A percentile compares a stretch with the other conserved stretches of the same genome.
Conservation (phyloP, 495 filamentous ascomycete genomes). For the Tuber indicum region DNA sequence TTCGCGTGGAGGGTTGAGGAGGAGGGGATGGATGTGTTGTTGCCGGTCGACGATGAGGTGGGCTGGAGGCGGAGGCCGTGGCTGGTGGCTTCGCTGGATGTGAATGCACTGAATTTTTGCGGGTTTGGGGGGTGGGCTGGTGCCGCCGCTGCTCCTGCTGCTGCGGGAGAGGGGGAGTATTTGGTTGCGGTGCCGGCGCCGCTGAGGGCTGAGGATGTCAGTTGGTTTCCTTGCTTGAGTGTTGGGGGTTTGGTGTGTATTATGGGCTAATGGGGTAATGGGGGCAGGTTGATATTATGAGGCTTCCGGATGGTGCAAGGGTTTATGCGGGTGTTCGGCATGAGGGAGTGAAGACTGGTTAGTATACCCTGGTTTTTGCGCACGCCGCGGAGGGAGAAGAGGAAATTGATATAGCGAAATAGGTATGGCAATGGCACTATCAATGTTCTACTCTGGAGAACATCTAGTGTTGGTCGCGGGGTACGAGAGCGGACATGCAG, state of each 20-base stretch:
- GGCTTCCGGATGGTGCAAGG: conserved; percentile 66
- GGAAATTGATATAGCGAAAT: conserved; percentile 6
- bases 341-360: conserved; percentile 27
- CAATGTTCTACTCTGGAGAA: conserved; percentile 47
- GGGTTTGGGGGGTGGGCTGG: conserved; percentile 59
- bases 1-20: conserved; percentile 82
- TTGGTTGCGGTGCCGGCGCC: conserved; percentile 72
- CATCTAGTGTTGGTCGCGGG: conserved; percentile 58
- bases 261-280: conserved; percentile 21
- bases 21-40: conserved; percentile 54
- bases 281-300: conserved; percentile 71
- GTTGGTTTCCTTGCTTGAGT: conserved; percentile 22
- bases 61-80: conserved; percentile 57
- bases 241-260: neutral
- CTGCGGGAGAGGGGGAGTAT: conserved; percentile 43
- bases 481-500: conserved; percentile 77
- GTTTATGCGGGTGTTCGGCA: conserved; percentile 50
- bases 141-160: neutral
- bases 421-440: conserved; percentile 87
- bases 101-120: conserved; percentile 96
- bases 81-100: conserved; percentile 72
- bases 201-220: conserved; percentile 64
- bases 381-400: neutral
- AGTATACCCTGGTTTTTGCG: neutral
- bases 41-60: conserved; percentile 57